Conservation (phyloP, 768 basidiomycete species). For the Phlebiopsis flavidoalba region DNA sequence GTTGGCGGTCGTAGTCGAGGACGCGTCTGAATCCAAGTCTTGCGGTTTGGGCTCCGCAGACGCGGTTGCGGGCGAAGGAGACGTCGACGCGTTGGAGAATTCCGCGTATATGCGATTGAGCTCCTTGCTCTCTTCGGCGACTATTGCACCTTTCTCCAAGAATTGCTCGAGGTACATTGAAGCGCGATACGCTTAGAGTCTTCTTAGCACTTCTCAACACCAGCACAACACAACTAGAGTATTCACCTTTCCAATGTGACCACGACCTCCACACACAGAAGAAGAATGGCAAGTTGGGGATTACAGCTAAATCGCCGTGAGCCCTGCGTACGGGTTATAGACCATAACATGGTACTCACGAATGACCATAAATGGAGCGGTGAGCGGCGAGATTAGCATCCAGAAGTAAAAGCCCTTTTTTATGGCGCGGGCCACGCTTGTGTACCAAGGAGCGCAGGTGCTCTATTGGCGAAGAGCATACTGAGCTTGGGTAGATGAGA, state of each 20-base stretch:
- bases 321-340: background rate
- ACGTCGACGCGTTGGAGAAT: conserved; percentile 18
- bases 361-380: conserved; percentile 70
- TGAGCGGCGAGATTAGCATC: conserved; percentile 64
- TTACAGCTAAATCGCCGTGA: conserved; percentile 44
- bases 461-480: conserved; percentile 28
- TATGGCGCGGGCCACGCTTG: conserved; percentile 57
- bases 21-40: conserved; percentile 11
- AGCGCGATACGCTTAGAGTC: conserved; percentile 54
- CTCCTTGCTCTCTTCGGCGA: conserved; percentile 46
- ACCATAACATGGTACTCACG: conserved; percentile 41
- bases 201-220: too few species aligned
- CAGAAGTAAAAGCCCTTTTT: conserved; percentile 61
- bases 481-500: conserved; percentile 46
- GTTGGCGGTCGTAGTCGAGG: background rate
- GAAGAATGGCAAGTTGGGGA: conserved; percentile 84
- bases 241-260: conserved; percentile 73
- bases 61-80: conserved; percentile 3
- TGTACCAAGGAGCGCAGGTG: conserved; percentile 50
- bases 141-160: conserved; percentile 48
- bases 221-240: background rate
- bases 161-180: conserved; percentile 64
- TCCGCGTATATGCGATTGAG: conserved; percentile 55
- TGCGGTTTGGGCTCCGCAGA: background rate
- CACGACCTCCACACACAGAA: conserved; percentile 83